Base-by-base conservation (phyloP, 768 basidiomycete genomes). In the Auricularia cornea region DNA sequence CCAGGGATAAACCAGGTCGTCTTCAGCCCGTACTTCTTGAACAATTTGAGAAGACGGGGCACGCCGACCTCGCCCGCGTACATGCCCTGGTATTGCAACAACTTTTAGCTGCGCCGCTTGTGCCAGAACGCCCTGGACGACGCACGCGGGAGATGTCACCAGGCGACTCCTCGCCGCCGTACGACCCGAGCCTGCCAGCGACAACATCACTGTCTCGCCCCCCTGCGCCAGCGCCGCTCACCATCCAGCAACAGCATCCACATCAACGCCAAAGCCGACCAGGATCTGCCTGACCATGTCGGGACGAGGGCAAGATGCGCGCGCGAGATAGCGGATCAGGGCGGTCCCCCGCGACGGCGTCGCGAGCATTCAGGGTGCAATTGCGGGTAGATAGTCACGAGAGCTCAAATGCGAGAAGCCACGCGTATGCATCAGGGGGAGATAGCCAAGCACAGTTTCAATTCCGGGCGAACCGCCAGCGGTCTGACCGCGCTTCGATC, bases 1-100 rank as follows among this genome's bases (percentile, higher is more conserved):
- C 87, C 88, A 29, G 88, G 87, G 61, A 89, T 88, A 71, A 89
- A 90, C 87, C 87, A 89, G 11, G 84, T 88, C 28, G 87, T 84
- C 71, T 74, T 80, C 64, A 83, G 84, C n/a, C 78, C 76, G 70
- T 87, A 87, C 73, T 89, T 89, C 33, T 79, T 75, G 74, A 90
- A 89, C 26, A 90, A 73, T 72, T 88, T 89, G 66, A 90, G 76
- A 8, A 90, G 77, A 16, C 88, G 82, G 4, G 83, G 84, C 0
- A 80, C 76, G 3, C 89, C 89, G 31, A 92, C 87, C 70, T 90
- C 88, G 20, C 89, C 89, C 0, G 89, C 87, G 67, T 82, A 90
- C 77, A 89, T 82, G 8, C 88, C 88, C 81, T 78, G 51, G 44
- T 48, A 8, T 6, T 1, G 20, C 20, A 59, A 30, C 31, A 62